A percentile compares a stretch with the other conserved stretches of the same genome.
Conservation (phyloP, 805 yeast species). For the Lipomyces orientalis region DNA sequence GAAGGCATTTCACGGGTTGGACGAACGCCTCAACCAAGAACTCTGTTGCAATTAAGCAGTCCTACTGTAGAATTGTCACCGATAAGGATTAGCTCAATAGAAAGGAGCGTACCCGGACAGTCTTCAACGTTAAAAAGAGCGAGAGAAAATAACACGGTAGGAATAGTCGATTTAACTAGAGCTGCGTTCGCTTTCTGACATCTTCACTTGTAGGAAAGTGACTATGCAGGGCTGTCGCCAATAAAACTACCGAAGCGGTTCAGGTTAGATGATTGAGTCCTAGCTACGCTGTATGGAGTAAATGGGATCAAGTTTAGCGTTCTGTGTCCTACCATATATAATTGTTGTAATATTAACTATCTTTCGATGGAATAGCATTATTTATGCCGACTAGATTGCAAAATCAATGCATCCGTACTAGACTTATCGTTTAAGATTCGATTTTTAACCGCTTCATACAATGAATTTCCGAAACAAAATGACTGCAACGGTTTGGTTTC, state of each 20-base stretch:
- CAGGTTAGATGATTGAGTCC: constrained; percentile 3
- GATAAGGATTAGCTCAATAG: constrained; percentile 5
- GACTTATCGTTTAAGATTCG: too few relatives aligned
- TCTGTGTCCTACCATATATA: too few relatives aligned
- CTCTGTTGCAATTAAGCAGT: constrained; percentile 5
- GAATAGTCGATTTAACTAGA: background rate
- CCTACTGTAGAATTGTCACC: constrained; percentile 13
- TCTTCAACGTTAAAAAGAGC: background rate
- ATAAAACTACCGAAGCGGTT: constrained; percentile 20
- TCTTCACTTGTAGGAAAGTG: background rate
- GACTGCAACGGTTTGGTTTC: too few relatives aligned
- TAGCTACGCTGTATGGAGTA: background rate
- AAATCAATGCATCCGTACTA: too few relatives aligned
- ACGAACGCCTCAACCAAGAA: background rate
- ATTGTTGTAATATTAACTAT: too few relatives aligned
- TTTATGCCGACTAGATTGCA: too few relatives aligned
- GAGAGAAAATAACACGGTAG: constrained; percentile 1
- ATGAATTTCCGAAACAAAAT: too few relatives aligned
- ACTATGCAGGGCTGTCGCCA: constrained; percentile 15
- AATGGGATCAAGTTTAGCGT: too few relatives aligned
- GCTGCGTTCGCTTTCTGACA: background rate
- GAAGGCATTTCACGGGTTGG: background rate
- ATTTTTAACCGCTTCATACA: too few relatives aligned
- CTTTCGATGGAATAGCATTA: too few relatives aligned
- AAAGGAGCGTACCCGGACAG: background rate